Conservation (phyloP, 2,329 filamentous ascomycete species). For the Penicillium oxalicum region DNA sequence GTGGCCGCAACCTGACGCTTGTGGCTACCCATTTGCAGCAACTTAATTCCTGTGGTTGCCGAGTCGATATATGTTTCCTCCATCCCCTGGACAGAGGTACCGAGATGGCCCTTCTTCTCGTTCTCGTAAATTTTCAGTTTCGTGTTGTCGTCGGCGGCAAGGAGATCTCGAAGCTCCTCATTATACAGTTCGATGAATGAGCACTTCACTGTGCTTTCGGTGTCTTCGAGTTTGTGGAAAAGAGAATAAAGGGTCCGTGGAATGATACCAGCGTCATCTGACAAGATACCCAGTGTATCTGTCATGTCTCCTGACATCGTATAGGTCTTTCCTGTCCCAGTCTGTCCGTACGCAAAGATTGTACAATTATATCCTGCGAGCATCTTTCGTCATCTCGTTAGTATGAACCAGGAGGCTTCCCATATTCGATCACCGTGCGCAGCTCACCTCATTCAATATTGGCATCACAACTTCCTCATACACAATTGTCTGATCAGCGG, state of each 20-base stretch:
- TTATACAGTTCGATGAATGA: slow-evolving; percentile 99
- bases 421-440: background rate
- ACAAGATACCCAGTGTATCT: slow-evolving; percentile 75
- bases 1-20: slow-evolving; percentile 97
- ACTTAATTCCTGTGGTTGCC: slow-evolving; percentile 77
- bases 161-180: slow-evolving; percentile 86
- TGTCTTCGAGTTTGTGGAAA: slow-evolving; percentile 77
- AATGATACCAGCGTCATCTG: slow-evolving; percentile 90
- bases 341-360: slow-evolving; percentile 97
- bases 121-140: slow-evolving; percentile 98
- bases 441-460: slow-evolving; percentile 77
- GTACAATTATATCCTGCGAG: slow-evolving; percentile 94
- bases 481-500: slow-evolving; percentile 86
- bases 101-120: slow-evolving; percentile 67
- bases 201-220: slow-evolving; percentile 87
- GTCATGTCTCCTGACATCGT: slow-evolving; percentile 99
- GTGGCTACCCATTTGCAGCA: slow-evolving; percentile 82
- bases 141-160: slow-evolving; percentile 70
- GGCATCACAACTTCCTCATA: slow-evolving; percentile 94
- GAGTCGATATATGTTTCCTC: slow-evolving; percentile 89
- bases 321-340: slow-evolving; percentile 96
- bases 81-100: slow-evolving; percentile 93
- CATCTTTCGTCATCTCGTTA: slow-evolving; percentile 54
- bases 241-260: slow-evolving; percentile 82
- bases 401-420: background rate